Base-by-base conservation (phyloP, 2,329 filamentous ascomycete genomes). In the Zymoseptoria tritici region DNA sequence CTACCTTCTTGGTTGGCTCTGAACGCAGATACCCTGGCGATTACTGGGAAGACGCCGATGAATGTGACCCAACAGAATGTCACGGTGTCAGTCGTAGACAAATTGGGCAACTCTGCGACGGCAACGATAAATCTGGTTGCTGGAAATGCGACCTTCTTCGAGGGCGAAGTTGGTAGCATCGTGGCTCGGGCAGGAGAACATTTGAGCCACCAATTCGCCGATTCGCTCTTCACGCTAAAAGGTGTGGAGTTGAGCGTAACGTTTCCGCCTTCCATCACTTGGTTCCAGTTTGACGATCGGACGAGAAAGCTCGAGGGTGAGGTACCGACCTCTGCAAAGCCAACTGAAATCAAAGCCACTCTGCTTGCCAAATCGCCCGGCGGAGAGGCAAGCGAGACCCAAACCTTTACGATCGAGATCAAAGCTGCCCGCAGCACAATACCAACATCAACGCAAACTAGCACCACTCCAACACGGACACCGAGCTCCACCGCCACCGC, bases 1-100 rank as follows among this genome's bases (percentile, higher is more conserved):
- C 71, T 85, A 11, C 90, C 91, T 0, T 69, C 76, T 2, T 96
- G 91, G 91, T 72, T 95, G 24, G 76, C 76, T 0, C 82, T 94
- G 57, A 80, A 94, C 67, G 75, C 80, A 2, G 67, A 75, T 8
- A 85, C 84, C 0, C 81, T 91, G 70, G 76, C 75, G 0, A 74
- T 96, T 6, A 79, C 75, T 31, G 91, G 91, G 2, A 87, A 76
- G 1, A 84, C 88, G 2, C 84, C 85, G 0, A 68, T 77, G n/a
- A 76, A 78, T 55, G 81, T 84, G 3, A 77, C 78, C 54, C 83
- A 85, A 3, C 78, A 81, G 26, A 87, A 87, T 64, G 80, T 93
- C 49, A 83, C 79, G 0, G 76, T 91, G 50, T 77, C 77, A 4
- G 82, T 85, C 1, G 76, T 74, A 6, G 87, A 90, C 68, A 76